Conservation (phyloP, 1,284 basidiomycete species). For the Irpex sp. region DNA sequence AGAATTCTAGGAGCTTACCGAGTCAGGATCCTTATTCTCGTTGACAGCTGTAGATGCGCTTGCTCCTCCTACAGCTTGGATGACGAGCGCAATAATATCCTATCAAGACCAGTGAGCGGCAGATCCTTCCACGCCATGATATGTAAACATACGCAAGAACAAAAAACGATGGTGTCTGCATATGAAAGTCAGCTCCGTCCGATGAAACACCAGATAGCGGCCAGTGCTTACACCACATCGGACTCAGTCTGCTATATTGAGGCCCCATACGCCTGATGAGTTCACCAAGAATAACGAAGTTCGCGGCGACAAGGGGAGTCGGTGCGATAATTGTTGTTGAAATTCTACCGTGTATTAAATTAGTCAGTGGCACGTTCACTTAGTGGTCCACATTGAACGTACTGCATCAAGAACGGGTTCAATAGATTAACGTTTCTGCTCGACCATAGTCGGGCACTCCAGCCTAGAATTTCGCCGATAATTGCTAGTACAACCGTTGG, state of each 20-base stretch:
- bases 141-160: constrained; percentile 33
- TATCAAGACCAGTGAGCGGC: constrained; percentile 14
- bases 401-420: constrained; percentile 43
- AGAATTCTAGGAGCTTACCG: not conserved
- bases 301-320: constrained; percentile 52
- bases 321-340: constrained; percentile 45
- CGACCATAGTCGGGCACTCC: constrained; percentile 34
- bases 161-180: constrained; percentile 45
- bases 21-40: constrained; percentile 16
- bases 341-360: constrained; percentile 29
- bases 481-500: constrained; percentile 34
- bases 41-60: constrained; percentile 37
- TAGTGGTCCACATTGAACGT: constrained; percentile 8
- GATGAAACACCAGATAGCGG: not conserved
- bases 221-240: constrained; percentile 18
- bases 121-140: not conserved
- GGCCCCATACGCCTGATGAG: constrained; percentile 43
- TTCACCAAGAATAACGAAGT: constrained; percentile 50
- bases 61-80: constrained; percentile 55
- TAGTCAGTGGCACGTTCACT: not conserved
- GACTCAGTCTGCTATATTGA: constrained; percentile 44
- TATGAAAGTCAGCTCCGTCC: not conserved
- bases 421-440: constrained; percentile 23
- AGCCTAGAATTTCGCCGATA: constrained; percentile 35
- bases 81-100: constrained; percentile 47